Percentiles rank a stretch among this genome's conserved stretches.
These are phyloP conservation scores for Pythium dissimile DNA, from an alignment of 352 stramenopile genomes.

Conservation along the genomic window DNA sequence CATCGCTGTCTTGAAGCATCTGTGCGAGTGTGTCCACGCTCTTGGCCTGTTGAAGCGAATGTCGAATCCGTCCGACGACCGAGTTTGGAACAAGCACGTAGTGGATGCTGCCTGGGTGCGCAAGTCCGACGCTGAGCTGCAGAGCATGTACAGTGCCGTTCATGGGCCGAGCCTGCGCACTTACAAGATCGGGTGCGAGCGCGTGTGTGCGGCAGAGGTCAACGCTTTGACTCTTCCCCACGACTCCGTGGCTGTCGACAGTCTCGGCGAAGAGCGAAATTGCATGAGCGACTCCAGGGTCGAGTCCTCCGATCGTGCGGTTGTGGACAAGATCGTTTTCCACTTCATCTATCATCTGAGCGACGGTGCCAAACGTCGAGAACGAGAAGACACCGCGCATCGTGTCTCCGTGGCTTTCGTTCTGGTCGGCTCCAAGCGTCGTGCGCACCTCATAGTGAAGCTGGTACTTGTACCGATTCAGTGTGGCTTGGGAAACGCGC, in stretches of 20 bases:
- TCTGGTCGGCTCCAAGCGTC: not conserved
- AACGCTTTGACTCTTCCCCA: conserved; percentile 26
- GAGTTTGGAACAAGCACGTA: conserved; percentile 31
- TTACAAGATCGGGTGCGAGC: conserved; percentile 37
- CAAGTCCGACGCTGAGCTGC: conserved; percentile 36
- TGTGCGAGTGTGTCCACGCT: conserved; percentile 27
- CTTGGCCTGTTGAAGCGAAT: conserved; percentile 29
- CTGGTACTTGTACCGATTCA: conserved; percentile 43
- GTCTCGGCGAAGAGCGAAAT: conserved; percentile 52
- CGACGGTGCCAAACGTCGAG: conserved; percentile 29
- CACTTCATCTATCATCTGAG: conserved; percentile 39
- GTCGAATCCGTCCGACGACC: conserved; percentile 15
- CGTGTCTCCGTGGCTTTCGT: not conserved
- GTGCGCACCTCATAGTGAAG: conserved; percentile 54
- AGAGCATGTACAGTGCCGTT: conserved; percentile 53
- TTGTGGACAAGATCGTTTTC: conserved; percentile 19
- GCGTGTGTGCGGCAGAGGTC: conserved; percentile 43
- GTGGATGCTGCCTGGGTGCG: conserved; percentile 46
- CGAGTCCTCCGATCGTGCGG: conserved; percentile 34
- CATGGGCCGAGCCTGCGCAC: conserved; percentile 26
- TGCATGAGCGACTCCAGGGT: conserved; percentile 41
- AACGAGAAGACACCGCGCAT: conserved; percentile 26
- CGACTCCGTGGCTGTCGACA: conserved; percentile 44
- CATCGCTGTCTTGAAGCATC: not conserved
- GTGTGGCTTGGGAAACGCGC: conserved; percentile 19